A percentile compares a stretch with the other conserved stretches of the same genome.
phyloP scores from a whole-genome alignment of 768 basidiomycete genomes.

The Mrakia gelida region DNA sequence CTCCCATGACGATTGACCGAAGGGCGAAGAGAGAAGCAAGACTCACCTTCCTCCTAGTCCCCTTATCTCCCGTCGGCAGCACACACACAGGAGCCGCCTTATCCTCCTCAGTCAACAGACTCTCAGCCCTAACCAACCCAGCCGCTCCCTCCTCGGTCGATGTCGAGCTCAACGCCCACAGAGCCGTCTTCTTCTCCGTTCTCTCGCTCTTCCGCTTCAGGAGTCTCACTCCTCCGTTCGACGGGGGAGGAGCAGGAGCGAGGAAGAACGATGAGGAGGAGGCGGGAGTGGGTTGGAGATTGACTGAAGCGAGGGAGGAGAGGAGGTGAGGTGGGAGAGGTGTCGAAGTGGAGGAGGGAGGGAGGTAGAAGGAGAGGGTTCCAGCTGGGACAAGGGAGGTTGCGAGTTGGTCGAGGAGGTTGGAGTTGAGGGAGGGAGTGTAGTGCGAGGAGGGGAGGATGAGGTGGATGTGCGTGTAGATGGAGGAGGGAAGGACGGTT shows the following conservation, averaged over 20 bases:
- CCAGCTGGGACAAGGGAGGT: slow-evolving; percentile 62
- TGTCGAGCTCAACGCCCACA: slow-evolving; percentile 26
- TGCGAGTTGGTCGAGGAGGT: slow-evolving; percentile 60
- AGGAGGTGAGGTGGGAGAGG: slow-evolving; percentile 38
- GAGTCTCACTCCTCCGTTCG: slow-evolving; percentile 14
- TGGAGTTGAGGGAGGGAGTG: slow-evolving; percentile 52
- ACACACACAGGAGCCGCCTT: slow-evolving; percentile 69
- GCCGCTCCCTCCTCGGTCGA: background rate
- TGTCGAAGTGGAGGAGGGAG: slow-evolving; percentile 46
- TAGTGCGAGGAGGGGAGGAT: slow-evolving; percentile 65
- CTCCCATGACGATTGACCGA: background rate
- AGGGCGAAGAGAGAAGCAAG: slow-evolving; percentile 37
- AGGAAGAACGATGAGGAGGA: slow-evolving; percentile 56
- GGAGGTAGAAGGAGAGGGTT: slow-evolving; percentile 60
- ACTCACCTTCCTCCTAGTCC: slow-evolving; percentile 40
- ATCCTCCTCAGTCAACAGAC: slow-evolving; percentile 48
- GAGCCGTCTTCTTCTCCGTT: slow-evolving; percentile 26
- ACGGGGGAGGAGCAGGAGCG: slow-evolving; percentile 53
- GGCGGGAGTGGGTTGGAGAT: slow-evolving; percentile 1
- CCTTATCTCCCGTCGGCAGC: slow-evolving; percentile 42
- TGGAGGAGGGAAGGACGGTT: slow-evolving; percentile 26
- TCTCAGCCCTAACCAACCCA: slow-evolving; percentile 11
- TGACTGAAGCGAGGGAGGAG: slow-evolving; percentile 10
- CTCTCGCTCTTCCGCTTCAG: slow-evolving; percentile 20
- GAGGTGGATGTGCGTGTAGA: slow-evolving; percentile 52